Percentiles rank a stretch among this genome's conserved stretches.
These are phyloP conservation scores for Zymoseptoria brevis DNA, from an alignment of 2,329 filamentous ascomycete genomes.

Conservation along the genomic window DNA sequence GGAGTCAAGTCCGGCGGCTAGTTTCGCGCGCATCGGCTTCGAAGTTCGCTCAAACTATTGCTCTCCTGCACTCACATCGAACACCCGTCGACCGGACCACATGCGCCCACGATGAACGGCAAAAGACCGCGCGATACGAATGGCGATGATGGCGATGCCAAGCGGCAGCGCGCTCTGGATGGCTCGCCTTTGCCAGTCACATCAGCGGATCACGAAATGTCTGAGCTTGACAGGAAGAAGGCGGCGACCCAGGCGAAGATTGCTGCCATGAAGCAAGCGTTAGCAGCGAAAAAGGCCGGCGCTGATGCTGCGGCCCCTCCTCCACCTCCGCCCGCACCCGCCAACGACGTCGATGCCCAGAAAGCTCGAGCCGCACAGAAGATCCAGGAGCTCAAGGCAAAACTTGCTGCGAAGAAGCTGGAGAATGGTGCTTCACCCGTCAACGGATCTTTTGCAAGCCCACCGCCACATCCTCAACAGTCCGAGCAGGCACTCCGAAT, in stretches of 20 bases:
- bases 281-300: constrained; percentile 22
- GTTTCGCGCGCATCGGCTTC: background rate
- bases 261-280: constrained; percentile 29
- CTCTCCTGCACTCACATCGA: background rate
- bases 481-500: constrained; percentile 13
- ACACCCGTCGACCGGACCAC: background rate
- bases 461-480: constrained; percentile 10
- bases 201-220: background rate
- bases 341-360: constrained; percentile 20
- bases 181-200: constrained; percentile 28
- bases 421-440: constrained; percentile 10
- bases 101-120: constrained; percentile 24
- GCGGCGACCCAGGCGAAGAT: constrained; percentile 28
- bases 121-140: constrained; percentile 37
- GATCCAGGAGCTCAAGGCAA: constrained; percentile 30
- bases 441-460: constrained; percentile 13
- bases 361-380: constrained; percentile 25
- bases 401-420: constrained; percentile 21
- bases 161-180: constrained; percentile 34
- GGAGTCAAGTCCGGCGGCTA: background rate
- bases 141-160: constrained; percentile 32
- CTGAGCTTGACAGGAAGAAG: constrained; percentile 28
- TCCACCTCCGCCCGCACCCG: constrained; percentile 10
- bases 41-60: background rate
- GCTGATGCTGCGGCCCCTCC: constrained; percentile 8